phyloP scores from a whole-genome alignment of 345 rosid species.

The Hibiscus trionum region DNA sequence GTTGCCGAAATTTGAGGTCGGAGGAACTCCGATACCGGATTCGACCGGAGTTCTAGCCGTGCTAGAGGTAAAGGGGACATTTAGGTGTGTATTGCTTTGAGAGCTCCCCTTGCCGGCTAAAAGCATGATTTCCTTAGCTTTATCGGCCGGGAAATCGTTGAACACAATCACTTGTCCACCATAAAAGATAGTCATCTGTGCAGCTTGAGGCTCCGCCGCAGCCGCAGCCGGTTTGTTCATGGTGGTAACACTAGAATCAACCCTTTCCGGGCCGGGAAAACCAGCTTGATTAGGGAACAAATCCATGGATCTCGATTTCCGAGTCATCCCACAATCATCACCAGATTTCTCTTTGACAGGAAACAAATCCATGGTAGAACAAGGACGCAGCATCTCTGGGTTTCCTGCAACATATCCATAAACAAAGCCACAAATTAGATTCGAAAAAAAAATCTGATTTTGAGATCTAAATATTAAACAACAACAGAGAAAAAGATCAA shows the following conservation, averaged over 20 bases:
- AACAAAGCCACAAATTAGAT: conserved; percentile 7
- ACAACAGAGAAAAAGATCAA: not conserved
- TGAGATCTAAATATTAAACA: too few species aligned
- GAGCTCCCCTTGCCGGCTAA: conserved; percentile 49
- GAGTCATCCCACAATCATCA: conserved; percentile 12
- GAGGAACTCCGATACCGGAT: conserved; percentile 15
- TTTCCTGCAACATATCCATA: conserved; percentile 25
- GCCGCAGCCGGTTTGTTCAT: conserved; percentile 9
- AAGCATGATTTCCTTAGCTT: conserved; percentile 70
- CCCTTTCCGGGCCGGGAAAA: conserved; percentile 22
- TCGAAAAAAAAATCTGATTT: too few species aligned
- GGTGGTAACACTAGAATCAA: conserved; percentile 16
- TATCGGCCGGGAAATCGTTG: conserved; percentile 66
- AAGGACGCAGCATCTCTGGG: conserved; percentile 22
- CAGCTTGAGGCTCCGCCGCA: conserved; percentile 29
- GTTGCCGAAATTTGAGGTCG: conserved; percentile 22
- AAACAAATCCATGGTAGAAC: conserved; percentile 54
- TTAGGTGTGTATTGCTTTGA: conserved; percentile 23
- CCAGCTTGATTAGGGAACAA: conserved; percentile 55
- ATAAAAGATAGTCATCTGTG: conserved; percentile 84
- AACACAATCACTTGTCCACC: conserved; percentile 74
- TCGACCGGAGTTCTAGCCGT: conserved; percentile 21
- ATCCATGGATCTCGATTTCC: conserved; percentile 41
- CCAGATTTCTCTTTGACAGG: conserved; percentile 25
- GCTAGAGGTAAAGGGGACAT: conserved; percentile 1